phyloP scores from a whole-genome alignment of 2,329 filamentous ascomycete species.

The Fusarium nisikadoi region DNA sequence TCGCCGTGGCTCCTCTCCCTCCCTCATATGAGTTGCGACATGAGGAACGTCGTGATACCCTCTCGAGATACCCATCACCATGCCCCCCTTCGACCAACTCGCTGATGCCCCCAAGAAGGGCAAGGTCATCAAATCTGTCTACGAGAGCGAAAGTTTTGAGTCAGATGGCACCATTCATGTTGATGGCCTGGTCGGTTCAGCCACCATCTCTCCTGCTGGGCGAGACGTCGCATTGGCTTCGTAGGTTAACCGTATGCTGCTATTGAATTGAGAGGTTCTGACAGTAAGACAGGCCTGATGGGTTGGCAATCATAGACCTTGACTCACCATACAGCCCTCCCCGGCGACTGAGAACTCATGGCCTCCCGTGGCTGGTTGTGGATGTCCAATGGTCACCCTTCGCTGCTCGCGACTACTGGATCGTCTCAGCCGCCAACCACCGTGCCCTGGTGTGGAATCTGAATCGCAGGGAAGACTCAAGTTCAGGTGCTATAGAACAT shows the following conservation, averaged over 20 bases:
- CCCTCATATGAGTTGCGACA: slow-evolving; percentile 33
- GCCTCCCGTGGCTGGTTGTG: slow-evolving; percentile 92
- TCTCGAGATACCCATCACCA: slow-evolving; percentile 46
- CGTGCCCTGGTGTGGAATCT: slow-evolving; percentile 95
- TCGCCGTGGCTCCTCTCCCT: slow-evolving; percentile 18
- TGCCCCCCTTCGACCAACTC: slow-evolving; percentile 62
- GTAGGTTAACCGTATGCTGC: slow-evolving; percentile 53
- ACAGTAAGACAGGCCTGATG: slow-evolving; percentile 70
- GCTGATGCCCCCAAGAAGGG: slow-evolving; percentile 63
- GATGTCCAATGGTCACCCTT: slow-evolving; percentile 98
- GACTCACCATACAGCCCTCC: slow-evolving; percentile 90
- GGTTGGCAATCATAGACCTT: slow-evolving; percentile 89
- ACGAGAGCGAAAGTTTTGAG: slow-evolving; percentile 88
- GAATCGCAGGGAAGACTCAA: slow-evolving; percentile 78
- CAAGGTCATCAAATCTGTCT: slow-evolving; percentile 73
- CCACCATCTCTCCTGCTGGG: slow-evolving; percentile 91
- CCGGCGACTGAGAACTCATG: slow-evolving; percentile 81
- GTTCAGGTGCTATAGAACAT: slow-evolving; percentile 79
- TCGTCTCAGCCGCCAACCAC: slow-evolving; percentile 93
- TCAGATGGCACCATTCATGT: slow-evolving; percentile 86
- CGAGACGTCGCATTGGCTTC: slow-evolving; percentile 91
- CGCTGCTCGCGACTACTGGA: slow-evolving; percentile 88
- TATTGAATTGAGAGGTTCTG: not conserved
- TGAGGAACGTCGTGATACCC: slow-evolving; percentile 39
- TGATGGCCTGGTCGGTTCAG: slow-evolving; percentile 83